Base-by-base conservation (phyloP, 495 filamentous ascomycete genomes). In the Cenococcum geophilum region DNA sequence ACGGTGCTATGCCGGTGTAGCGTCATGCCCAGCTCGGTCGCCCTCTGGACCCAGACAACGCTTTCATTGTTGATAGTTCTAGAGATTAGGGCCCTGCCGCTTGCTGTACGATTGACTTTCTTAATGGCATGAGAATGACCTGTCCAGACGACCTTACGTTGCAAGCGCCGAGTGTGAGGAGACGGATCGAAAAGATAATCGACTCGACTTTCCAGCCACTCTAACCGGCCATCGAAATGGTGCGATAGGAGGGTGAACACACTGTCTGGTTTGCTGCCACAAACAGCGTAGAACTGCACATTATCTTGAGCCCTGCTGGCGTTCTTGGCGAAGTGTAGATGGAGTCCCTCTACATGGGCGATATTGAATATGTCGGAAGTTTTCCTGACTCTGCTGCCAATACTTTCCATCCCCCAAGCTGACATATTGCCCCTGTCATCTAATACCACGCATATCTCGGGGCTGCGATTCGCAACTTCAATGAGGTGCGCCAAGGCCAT, bases 361-460 rank as follows among this genome's bases (percentile, higher is more conserved):
- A 97, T 83, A 66, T 95, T 95, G 76, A 95, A 96, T 27, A 92
- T 82, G 70, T 87, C 85, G 42, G 84, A 79, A 1, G 81, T 79
- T 62, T 85, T 82, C 63, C 79, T 82, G 34, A 76, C 74, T 65
- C 89, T 93, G 67, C 82, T 85, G 18, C 91, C 89, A 23, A 97
- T 80, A 69, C 92, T 90, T 72, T 97, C 92, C 57, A 99, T 70
- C 1, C 89, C 95, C 92, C 92, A 96, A 0, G 92, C 93, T 50
- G 89, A 90, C 89, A 97, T 91, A 65, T 86, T 83, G 4, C 93
- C 93, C 40, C 80, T 77, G 20, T 87, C 86, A 73, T 99, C 92
- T 55, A 95, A 77, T 1, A 92, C 84, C 16, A 97, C 78, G 64
- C 89, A 91, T 1, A 97, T 82, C 67, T 99, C 95, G 0, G 92